Conservation (phyloP, 345 rosid species). For the Tarenaya hassleriana region DNA sequence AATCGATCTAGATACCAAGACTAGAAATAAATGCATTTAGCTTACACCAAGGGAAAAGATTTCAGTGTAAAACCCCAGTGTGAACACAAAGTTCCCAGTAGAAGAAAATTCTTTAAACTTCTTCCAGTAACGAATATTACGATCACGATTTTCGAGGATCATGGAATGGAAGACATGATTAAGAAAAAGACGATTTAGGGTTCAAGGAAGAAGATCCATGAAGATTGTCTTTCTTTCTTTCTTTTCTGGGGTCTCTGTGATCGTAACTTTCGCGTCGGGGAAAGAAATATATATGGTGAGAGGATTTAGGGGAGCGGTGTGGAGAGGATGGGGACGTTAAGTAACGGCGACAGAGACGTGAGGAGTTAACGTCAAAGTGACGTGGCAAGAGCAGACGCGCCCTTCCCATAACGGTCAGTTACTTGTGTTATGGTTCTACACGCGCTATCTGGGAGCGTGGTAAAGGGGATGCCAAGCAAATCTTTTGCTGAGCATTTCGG, state of each 20-base stretch:
- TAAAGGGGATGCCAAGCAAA: too few species aligned
- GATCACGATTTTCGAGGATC: constrained; percentile 18
- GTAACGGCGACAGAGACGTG: constrained; percentile 25
- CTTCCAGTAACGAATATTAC: not conserved
- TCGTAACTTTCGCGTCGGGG: constrained; percentile 20
- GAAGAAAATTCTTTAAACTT: not conserved
- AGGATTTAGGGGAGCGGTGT: constrained; percentile 10
- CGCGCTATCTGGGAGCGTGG: not conserved
- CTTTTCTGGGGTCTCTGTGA: not conserved
- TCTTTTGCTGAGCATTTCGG: too few species aligned
- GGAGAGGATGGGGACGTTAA: constrained; percentile 17
- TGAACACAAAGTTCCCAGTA: constrained; percentile 13
- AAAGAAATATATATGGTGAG: constrained; percentile 5
- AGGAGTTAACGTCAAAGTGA: not conserved
- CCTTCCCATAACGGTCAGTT: constrained; percentile 23
- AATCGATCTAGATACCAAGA: constrained; percentile 15
- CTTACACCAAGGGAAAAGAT: constrained; percentile 12
- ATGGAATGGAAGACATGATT: constrained; percentile 8
- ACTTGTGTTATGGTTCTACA: constrained; percentile 6
- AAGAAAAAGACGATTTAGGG: not conserved
- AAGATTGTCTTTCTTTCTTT: not conserved
- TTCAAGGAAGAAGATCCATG: constrained; percentile 2
- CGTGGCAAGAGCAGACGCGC: constrained; percentile 20
- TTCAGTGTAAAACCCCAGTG: constrained; percentile 11
- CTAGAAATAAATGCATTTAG: constrained; percentile 8